Evolutionary conservation across 805 yeast species (phyloP).

Genomic region (Zygotorulaspora sp.): DNA sequence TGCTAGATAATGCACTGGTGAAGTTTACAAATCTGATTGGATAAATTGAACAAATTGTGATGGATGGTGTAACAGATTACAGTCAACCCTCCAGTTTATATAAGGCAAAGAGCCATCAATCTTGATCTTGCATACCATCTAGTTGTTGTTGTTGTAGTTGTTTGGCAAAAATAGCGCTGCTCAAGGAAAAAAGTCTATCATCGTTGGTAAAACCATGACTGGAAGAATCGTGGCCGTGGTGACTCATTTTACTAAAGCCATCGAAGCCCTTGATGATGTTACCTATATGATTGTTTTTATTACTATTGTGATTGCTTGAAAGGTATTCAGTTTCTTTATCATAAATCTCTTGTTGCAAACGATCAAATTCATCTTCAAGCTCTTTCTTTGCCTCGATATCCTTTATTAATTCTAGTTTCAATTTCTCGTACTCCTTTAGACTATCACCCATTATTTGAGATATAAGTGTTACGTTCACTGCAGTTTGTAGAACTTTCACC

Average conservation of each 20-base stretch:
- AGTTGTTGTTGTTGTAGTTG: slow-evolving; percentile 44
- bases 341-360: slow-evolving; percentile 72
- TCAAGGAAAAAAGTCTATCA: slow-evolving; percentile 75
- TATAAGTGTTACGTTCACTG: too few relatives aligned
- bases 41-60: too few relatives aligned
- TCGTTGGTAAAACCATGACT: slow-evolving; percentile 51
- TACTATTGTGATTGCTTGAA: slow-evolving; percentile 54
- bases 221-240: slow-evolving; percentile 22
- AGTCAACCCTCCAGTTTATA: too few relatives aligned
- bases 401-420: slow-evolving; percentile 62
- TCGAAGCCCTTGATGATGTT: slow-evolving; percentile 92
- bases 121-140: slow-evolving; percentile 12
- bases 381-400: slow-evolving; percentile 57
- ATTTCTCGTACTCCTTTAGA: slow-evolving; percentile 53
- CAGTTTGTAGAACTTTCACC: too few relatives aligned
- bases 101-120: too few relatives aligned
- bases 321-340: slow-evolving; percentile 75
- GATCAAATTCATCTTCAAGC: slow-evolving; percentile 58
- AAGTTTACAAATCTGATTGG: not conserved
- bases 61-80: too few relatives aligned
- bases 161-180: slow-evolving; percentile 65
- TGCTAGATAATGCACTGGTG: not conserved
- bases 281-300: slow-evolving; percentile 35
- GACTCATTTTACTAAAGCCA: slow-evolving; percentile 52
- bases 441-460: slow-evolving; percentile 22